Base-by-base conservation (phyloP, 495 filamentous ascomycete genomes). In the Penicillium parvum region DNA sequence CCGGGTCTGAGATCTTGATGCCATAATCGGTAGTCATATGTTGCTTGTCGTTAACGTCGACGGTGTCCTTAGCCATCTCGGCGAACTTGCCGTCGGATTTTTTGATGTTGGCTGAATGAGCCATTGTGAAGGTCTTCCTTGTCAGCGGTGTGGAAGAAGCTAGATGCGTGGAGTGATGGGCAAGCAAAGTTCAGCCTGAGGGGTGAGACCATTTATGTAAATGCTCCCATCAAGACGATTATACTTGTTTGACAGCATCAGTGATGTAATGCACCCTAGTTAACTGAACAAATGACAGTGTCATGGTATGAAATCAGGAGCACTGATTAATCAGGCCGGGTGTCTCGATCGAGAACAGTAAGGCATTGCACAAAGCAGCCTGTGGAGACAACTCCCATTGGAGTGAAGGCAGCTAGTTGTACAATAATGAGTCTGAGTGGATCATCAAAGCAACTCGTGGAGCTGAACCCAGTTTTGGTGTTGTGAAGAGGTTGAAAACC, bases 1-100 rank as follows among this genome's bases (percentile, higher is more conserved):
- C 90, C 7, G 79, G 77, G 47, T 83, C 82, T 11, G 73, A 65
- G 49, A 90, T 75, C 63, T 83, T 86, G 22, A 86, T 77, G 8
- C 89, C 90, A 72, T 73, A 83, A 58, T 95, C 88, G 34, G 84
- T 84, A 0, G 87, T 90, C 50, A 90, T 71, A 14, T 68, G 62
- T 14, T 58, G 46, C 21, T 70, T 68, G 20, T 48, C 56, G 36
- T 69, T 34, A 10, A 62, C 20, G 9, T 71, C 60, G 32, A 62
- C 47, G 0, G 55, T 69, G 15, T 71, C 67, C 11, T 52, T 55
- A 19, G 49, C 22, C 36, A 71, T 51, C 32, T 71, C 67, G 17
- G 46, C 53, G 9, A 55, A 15, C 41, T 68, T 67, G 50, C 43
- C 48, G 20, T 53, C 47, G 8, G 38, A 37, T 3, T 32, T 27